Base-by-base conservation (phyloP, 352 stramenopile genomes). In the Aphanomyces euteiches region DNA sequence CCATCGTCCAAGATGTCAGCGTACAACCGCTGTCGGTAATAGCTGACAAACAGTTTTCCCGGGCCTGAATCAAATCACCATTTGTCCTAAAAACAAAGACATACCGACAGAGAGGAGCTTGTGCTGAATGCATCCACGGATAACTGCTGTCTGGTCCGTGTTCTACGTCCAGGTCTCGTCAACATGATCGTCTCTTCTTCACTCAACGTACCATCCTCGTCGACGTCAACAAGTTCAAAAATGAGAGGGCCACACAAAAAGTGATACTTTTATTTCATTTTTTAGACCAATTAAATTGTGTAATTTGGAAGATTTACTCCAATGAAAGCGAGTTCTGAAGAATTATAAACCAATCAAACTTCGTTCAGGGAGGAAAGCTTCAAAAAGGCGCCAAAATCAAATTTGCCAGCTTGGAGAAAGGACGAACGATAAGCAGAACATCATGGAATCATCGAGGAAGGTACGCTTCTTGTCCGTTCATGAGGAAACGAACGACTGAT, bases 11-110 rank as follows among this genome's bases (percentile, higher is more conserved):
- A 74, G 50, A 92, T 73, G 56, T 92, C 85, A 1, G 85, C 85
- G 75, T 88, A 90, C 59, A 90, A 79, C 64, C 83, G 82, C 67
- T 89, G 88, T 50, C 84, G 84, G 72, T 92, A 92, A 75, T 92
- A 92, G 41, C 81, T 90, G 74, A 92, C 80, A 66, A 85, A 92
- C 53, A 92, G 79, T 69, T 87, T 88, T 77, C 89, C 89, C 59
- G 73, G 53, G 8, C 84, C 82, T 88, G 54, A 17, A 67, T 45
- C 7, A 7, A 7, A 68, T n/a, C n/a, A 54, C n/a, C 34, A 7
- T 50, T 36, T 5, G n/a, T 47, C 8, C 13, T 38, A 17, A 36
- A 34, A n/a, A 19, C 50, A 5, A 6, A 28, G 0, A 38, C 66
- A 58, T 63, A 88, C 82, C 84, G 47, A 81, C 76, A 17, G 72